Conservation (phyloP, 768 basidiomycete species). For the Rossbeevera mucosa region DNA sequence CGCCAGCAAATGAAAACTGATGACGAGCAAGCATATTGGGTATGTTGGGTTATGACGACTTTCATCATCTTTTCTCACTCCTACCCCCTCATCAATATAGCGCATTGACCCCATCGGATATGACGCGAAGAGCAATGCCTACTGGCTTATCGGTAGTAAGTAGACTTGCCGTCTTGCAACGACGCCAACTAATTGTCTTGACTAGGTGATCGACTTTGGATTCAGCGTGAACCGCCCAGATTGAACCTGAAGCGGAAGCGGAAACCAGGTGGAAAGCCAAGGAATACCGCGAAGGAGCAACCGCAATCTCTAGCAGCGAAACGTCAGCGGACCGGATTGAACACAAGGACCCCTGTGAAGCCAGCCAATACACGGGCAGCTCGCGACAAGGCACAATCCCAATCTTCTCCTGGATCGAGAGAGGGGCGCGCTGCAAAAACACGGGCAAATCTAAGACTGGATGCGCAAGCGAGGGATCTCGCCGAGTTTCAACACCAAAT, state of each 20-base stretch:
- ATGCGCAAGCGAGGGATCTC: slow-evolving; percentile 64
- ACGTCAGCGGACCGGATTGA: slow-evolving; percentile 22
- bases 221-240: slow-evolving; percentile 66
- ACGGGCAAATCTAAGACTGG: slow-evolving; percentile 65
- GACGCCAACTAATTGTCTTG: slow-evolving; percentile 1
- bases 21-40: slow-evolving; percentile 77
- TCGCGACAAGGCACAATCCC: slow-evolving; percentile 13
- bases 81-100: slow-evolving; percentile 35
- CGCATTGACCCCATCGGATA: slow-evolving; percentile 84
- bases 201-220: slow-evolving; percentile 78
- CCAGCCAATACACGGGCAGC: slow-evolving; percentile 10
- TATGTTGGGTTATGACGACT: slow-evolving; percentile 32
- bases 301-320: slow-evolving; percentile 17
- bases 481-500: slow-evolving; percentile 56
- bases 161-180: not conserved
- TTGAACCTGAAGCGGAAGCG: slow-evolving; percentile 41
- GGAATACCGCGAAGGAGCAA: slow-evolving; percentile 17
- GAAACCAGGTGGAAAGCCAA: slow-evolving; percentile 26
- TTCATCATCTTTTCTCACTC: not conserved
- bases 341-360: not conserved
- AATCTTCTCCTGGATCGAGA: slow-evolving; percentile 32
- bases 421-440: slow-evolving; percentile 63
- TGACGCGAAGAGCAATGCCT: slow-evolving; percentile 72
- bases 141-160: slow-evolving; percentile 81
- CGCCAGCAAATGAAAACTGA: slow-evolving; percentile 73